Evolutionary conservation across 352 stramenopile species (phyloP), one percentile per base, ranked within the genome.

Genomic region (Peronospora farinosa): DNA sequence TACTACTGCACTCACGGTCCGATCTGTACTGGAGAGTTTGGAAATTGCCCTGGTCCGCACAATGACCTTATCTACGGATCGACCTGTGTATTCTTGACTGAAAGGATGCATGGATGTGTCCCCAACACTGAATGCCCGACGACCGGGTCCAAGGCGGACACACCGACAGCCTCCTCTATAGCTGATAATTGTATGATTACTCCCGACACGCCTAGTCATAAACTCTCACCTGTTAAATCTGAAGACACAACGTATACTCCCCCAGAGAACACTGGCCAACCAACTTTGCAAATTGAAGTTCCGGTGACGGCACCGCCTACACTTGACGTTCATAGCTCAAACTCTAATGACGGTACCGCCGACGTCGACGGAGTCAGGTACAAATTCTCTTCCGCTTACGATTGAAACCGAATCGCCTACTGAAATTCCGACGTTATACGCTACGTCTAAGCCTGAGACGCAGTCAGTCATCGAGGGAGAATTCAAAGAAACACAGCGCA

Each of bases 1-100:
- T 67, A 65, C 23, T 73, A 56, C 41, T 77, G 67, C 41, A 35
- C 60, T 45, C 28, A 69, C 35, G 63, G 60, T 0, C 63, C 63
- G 0, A 54, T 67, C 7, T 77, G 67, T 32, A 21, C 44, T 3
- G 46, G 57, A 2, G 27, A 38, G 17, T 15, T 11, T 10, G 56
- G 51, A 54, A 67, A 39, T 43, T 77, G 67, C 30, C 67, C 60
- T 0, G 47, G 50, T 28, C 25, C 45, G 11, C 63, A 67, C 31
- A 31, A 42, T 15, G 55, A 58, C 15, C 63, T 72, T 15, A 15
- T 39, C 10, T 69, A 42, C 27, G 63, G 52, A 27, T 60, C 63
- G 39, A 53, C 28, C 7, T 76, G 67, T n/a, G 47, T 51, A 8
- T 40, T 41, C 13, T 5, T 71, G 13, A 47, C 21, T 2, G 54